Conservation (phyloP, 441 rosid species). For the Macaranga tanarius region DNA sequence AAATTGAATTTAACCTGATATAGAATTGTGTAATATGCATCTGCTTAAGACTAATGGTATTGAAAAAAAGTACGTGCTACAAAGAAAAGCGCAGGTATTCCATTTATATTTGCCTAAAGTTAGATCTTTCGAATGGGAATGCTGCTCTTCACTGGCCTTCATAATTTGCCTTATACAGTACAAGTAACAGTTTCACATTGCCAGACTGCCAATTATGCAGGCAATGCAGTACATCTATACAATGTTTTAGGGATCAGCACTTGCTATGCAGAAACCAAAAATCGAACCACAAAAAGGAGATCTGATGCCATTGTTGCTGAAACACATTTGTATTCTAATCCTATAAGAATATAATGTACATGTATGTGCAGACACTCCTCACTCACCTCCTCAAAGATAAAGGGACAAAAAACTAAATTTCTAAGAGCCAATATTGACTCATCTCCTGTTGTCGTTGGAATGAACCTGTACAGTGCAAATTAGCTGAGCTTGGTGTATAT, state of each 20-base stretch:
- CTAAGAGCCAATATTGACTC: conserved; percentile 9
- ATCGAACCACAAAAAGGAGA: neutral
- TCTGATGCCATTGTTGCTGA: conserved; percentile 9
- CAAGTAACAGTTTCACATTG: neutral
- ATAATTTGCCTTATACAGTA: neutral
- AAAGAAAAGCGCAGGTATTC: too few relatives aligned
- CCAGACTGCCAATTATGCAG: conserved; percentile 9
- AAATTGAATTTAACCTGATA: too few relatives aligned
- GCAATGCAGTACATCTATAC: conserved; percentile 27
- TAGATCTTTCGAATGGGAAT: neutral
- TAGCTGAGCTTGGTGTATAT: conserved; percentile 7
- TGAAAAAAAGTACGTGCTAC: too few relatives aligned
- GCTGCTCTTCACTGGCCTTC: neutral
- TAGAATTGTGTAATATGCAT: too few relatives aligned
- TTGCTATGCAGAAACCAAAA: neutral
- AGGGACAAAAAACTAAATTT: conserved; percentile 5
- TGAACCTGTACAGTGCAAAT: neutral
- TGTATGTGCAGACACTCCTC: conserved; percentile 21
- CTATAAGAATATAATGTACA: conserved; percentile 30
- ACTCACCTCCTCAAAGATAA: conserved; percentile 14
- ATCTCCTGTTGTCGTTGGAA: conserved; percentile 8
- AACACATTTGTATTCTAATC: conserved; percentile 31
- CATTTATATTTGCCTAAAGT: neutral
- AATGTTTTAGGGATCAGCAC: conserved; percentile 14
- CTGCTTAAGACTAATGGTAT: too few relatives aligned